Base-by-base conservation (phyloP, 2,329 filamentous ascomycete species). In the Venturia pyrina region DNA sequence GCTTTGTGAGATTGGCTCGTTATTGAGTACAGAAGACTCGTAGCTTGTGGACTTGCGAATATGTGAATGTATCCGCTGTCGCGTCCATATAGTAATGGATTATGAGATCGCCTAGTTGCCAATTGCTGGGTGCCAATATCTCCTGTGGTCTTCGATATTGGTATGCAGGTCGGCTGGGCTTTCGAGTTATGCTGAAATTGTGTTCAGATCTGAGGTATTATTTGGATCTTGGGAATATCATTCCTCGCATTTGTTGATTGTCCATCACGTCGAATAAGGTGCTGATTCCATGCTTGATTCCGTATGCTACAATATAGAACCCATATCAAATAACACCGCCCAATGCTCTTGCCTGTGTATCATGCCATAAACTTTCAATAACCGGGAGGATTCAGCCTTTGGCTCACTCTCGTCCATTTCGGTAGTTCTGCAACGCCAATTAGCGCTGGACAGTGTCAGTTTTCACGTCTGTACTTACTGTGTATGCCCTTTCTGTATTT, bases 401-500 rank as follows among this genome's bases (percentile, higher is more conserved):
- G 72, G 56, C 69, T 70, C 15, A 73, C 70, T 63, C 72, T 46
- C 53, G 67, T 68, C 67, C 67, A 68, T 57, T 68, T 80, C 7
- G 78, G 78, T 69, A 80, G 68, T 68, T 79, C 73, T 75, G 65
- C 37, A 19, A 34, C 28, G n/a, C 21, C 28, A 28, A 41, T 66
- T 41, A 66, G 57, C 48, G 15, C 3, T 19, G 5, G 19, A n/a
- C 57, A 32, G 5, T 43, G 24, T 32, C 21, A 11, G 48, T 28
- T 17, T 1, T 37, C n/a, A 34, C 28, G 56, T 11, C 21, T 43
- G n/a, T 66, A 86, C 91, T 72, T 84, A 96, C 93, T 98, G 80
- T 98, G 93, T 77, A 99, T 93, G 66, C 92, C 91, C 86, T 99
- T 99, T 75, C 95, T 84, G 78, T 98, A 99, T 72, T 86, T 88